These are phyloP conservation scores for Neurospora sp. DNA, from an alignment of 495 filamentous ascomycete genomes.

Conservation along the genomic window DNA sequence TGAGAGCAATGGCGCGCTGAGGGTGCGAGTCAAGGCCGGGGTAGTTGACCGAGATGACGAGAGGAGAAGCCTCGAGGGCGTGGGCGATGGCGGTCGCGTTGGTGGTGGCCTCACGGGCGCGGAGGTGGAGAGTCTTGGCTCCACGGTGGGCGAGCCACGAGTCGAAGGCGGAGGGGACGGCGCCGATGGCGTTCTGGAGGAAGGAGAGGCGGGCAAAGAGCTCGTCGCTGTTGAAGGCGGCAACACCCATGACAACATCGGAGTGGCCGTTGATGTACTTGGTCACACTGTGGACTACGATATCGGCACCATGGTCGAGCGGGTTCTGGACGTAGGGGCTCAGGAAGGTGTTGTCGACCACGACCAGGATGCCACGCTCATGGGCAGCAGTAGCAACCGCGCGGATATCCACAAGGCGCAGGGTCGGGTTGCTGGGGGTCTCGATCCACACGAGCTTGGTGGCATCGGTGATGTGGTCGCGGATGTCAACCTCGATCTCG, in stretches of 20 bases:
- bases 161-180: constrained; percentile 90
- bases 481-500: constrained; percentile 77
- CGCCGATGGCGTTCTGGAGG: constrained; percentile 95
- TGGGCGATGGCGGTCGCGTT: constrained; percentile 74
- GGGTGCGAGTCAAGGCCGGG: constrained; percentile 81
- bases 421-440: constrained; percentile 85
- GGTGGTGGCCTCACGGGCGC: constrained; percentile 68
- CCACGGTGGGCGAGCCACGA: constrained; percentile 98
- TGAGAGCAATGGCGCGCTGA: constrained; percentile 71
- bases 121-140: constrained; percentile 91
- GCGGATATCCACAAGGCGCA: constrained; percentile 83
- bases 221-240: constrained; percentile 82
- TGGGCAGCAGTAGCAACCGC: constrained; percentile 75
- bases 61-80: constrained; percentile 66
- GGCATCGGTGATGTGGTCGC: constrained; percentile 70
- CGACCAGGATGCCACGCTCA: constrained; percentile 79
- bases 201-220: constrained; percentile 72
- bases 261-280: constrained; percentile 99
- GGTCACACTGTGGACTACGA: constrained; percentile 98
- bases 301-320: constrained; percentile 87
- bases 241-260: constrained; percentile 96
- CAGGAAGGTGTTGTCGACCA: constrained; percentile 98
- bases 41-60: constrained; percentile 87
- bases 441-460: constrained; percentile 99
- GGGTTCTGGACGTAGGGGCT: constrained; percentile 95